Percentiles rank a stretch among this genome's conserved stretches.
These are phyloP conservation scores for Viridothelium virens DNA, from an alignment of 495 filamentous ascomycete genomes.

Conservation along the genomic window DNA sequence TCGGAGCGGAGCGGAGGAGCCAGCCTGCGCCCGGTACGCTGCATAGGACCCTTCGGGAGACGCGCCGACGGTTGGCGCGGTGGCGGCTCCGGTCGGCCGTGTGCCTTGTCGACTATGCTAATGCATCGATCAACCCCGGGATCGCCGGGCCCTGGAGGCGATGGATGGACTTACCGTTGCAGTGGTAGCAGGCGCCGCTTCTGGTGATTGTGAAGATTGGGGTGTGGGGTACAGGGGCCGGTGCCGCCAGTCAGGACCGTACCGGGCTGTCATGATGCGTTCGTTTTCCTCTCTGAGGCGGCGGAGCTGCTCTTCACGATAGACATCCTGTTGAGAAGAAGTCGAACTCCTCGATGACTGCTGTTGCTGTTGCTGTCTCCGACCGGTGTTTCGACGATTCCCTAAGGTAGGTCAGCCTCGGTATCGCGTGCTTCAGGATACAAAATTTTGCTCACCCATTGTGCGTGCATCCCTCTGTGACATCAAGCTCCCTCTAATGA, in stretches of 20 bases:
- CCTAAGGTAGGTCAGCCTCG: neutral
- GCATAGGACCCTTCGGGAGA: neutral
- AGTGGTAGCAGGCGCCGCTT: neutral
- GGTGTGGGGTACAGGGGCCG: neutral
- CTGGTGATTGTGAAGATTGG: neutral
- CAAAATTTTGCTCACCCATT: neutral
- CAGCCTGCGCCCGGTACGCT: neutral
- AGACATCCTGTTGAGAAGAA: neutral
- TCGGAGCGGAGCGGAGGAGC: neutral
- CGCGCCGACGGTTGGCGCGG: too few relatives aligned
- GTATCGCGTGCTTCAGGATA: neutral
- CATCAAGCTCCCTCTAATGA: neutral
- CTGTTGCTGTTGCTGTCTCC: neutral
- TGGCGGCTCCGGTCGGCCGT: neutral
- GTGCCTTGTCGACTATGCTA: too few relatives aligned
- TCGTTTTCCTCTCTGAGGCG: neutral
- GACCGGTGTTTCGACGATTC: neutral
- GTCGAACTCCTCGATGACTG: neutral
- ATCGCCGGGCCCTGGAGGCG: neutral
- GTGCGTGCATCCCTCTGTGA: neutral
- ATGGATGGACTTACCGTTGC: neutral
- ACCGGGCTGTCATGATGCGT: conserved; percentile 1
- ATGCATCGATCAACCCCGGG: neutral
- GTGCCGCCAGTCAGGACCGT: neutral
- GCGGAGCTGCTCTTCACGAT: neutral